A percentile compares a stretch with the other conserved stretches of the same genome.
phyloP scores from a whole-genome alignment of 2,329 filamentous ascomycete genomes.

The Venturia effusa region DNA sequence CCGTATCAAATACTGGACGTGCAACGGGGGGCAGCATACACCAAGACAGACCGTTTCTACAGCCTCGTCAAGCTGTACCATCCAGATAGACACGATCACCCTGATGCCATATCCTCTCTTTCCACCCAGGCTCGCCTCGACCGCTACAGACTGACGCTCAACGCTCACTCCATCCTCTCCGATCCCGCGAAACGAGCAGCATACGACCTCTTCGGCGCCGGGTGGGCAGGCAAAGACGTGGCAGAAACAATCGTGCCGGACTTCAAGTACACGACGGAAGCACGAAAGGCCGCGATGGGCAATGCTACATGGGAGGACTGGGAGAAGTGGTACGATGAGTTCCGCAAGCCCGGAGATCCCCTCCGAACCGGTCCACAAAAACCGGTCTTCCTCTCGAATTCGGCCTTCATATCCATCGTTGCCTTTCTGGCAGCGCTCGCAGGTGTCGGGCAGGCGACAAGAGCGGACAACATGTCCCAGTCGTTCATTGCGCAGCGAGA shows the following conservation, averaged over 20 bases:
- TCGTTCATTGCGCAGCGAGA: constrained; percentile 56
- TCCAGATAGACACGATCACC: constrained; percentile 54
- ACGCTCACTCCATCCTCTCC: constrained; percentile 79
- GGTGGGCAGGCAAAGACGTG: constrained; percentile 47
- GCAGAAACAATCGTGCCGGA: constrained; percentile 17
- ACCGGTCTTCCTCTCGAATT: constrained; percentile 63
- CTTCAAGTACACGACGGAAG: constrained; percentile 3
- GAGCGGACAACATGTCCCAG: constrained; percentile 52
- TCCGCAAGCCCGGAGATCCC: constrained; percentile 48
- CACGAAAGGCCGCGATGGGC: constrained; percentile 31
- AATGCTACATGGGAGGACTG: constrained; percentile 99
- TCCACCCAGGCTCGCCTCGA: constrained; percentile 55
- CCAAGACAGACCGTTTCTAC: constrained; percentile 70
- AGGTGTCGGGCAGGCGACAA: constrained; percentile 59
- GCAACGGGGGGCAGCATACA: constrained; percentile 55
- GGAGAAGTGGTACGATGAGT: constrained; percentile 47
- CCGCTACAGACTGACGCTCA: constrained; percentile 78
- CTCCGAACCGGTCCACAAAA: constrained; percentile 15
- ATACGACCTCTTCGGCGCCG: constrained; percentile 73
- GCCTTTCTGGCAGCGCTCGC: constrained; percentile 58
- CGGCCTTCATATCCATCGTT: constrained; percentile 64
- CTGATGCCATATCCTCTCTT: constrained; percentile 27
- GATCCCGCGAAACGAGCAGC: constrained; percentile 65
- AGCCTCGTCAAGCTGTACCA: constrained; percentile 93
- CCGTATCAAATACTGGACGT: constrained; percentile 82